Percentiles rank a stretch among this genome's conserved stretches.
phyloP scores from a whole-genome alignment of 148 eudicot genomes.

The Chenopodium formosanum region DNA sequence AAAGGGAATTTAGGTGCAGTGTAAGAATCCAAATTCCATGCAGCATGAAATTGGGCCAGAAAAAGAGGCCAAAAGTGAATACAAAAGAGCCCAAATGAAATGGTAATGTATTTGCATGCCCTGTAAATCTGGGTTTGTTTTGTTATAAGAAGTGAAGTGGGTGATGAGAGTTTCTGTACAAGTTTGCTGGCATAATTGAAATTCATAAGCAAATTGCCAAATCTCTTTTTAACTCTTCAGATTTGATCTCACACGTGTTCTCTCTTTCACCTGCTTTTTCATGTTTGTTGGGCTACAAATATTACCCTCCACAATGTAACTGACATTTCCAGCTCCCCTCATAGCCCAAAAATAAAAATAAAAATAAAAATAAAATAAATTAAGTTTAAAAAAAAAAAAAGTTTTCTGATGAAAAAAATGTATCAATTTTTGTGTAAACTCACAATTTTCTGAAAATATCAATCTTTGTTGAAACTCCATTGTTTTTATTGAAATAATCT shows the following conservation, averaged over 20 bases:
- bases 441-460: too few species aligned
- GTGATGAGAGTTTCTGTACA: constrained; percentile 1
- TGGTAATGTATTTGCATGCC: constrained; percentile 21
- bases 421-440: too few species aligned
- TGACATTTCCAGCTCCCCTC: constrained; percentile 22
- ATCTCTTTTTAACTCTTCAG: constrained; percentile 21
- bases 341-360: too few species aligned
- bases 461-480: too few species aligned
- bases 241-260: constrained; percentile 33
- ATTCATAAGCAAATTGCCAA: constrained; percentile 26
- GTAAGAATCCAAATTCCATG: background rate
- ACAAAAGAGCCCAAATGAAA: background rate
- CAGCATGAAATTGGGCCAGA: background rate
- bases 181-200: constrained; percentile 13
- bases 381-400: too few species aligned
- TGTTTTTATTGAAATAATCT: too few species aligned
- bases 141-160: background rate
- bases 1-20: background rate
- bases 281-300: background rate
- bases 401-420: too few species aligned
- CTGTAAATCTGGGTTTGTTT: constrained; percentile 26
- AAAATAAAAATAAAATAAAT: too few species aligned
- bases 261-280: constrained; percentile 12
- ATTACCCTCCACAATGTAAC: constrained; percentile 15
- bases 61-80: background rate